phyloP scores from a whole-genome alignment of 1,284 basidiomycete species.

The Cystobasidiaceae sp. region DNA sequence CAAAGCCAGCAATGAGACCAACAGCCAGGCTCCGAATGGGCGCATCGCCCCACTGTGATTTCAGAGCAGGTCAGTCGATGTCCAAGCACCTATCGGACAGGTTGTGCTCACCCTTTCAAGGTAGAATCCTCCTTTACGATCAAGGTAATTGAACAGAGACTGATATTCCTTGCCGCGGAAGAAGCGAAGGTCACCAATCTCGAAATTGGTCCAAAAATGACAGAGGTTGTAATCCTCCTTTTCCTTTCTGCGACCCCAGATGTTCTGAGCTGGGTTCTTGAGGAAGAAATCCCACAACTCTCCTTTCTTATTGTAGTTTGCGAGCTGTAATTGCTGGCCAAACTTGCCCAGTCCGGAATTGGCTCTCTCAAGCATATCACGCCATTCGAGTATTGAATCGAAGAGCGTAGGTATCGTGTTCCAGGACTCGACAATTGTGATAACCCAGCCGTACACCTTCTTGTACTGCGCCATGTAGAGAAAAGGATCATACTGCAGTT shows the following conservation, averaged over 20 bases:
- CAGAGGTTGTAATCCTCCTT: constrained; percentile 40
- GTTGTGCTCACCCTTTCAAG: constrained; percentile 38
- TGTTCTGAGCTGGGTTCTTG: constrained; percentile 34
- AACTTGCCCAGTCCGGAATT: constrained; percentile 12
- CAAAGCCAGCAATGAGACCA: constrained; percentile 32
- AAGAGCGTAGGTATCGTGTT: constrained; percentile 47
- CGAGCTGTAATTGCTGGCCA: constrained; percentile 9
- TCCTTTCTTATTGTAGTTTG: constrained; percentile 35
- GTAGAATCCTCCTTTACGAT: constrained; percentile 45
- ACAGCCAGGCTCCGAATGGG: constrained; percentile 47
- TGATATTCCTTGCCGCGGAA: constrained; percentile 45
- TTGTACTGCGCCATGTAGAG: constrained; percentile 35
- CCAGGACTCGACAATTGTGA: constrained; percentile 46
- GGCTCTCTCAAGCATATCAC: constrained; percentile 32
- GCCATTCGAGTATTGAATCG: constrained; percentile 42
- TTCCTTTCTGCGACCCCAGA: constrained; percentile 25
- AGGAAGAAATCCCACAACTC: constrained; percentile 45
- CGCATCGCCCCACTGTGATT: constrained; percentile 50
- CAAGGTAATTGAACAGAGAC: constrained; percentile 47
- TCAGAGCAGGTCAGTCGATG: too few relatives aligned
- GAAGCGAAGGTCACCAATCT: constrained; percentile 47
- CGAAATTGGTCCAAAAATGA: constrained; percentile 47
- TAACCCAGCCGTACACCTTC: constrained; percentile 47
- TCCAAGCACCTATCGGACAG: too few relatives aligned
- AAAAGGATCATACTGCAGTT: constrained; percentile 48